phyloP scores from a whole-genome alignment of 2,329 filamentous ascomycete species.

The Penicillium polonicum region DNA sequence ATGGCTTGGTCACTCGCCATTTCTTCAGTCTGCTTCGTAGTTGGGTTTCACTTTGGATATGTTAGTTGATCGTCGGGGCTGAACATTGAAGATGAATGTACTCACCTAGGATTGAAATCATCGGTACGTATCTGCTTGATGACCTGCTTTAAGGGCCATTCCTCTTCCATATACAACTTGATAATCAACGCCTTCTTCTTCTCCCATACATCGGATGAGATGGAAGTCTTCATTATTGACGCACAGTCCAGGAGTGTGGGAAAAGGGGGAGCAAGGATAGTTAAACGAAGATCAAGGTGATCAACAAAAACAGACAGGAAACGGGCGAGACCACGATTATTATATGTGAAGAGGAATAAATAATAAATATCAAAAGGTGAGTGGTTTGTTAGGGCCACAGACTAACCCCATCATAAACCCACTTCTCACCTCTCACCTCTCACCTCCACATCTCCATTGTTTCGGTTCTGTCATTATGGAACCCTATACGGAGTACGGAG shows the following conservation, averaged over 20 bases:
- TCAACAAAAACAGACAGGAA: constrained; percentile 10
- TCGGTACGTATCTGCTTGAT: constrained; percentile 46
- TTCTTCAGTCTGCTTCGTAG: constrained; percentile 46
- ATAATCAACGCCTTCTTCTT: constrained; percentile 44
- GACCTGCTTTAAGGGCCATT: constrained; percentile 48
- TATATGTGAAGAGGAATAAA: constrained; percentile 4
- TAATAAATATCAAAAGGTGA: not conserved
- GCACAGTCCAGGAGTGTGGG: constrained; percentile 1
- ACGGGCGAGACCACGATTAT: constrained; percentile 2
- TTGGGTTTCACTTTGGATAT: constrained; percentile 42
- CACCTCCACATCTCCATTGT: constrained; percentile 15
- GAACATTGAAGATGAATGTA: not conserved
- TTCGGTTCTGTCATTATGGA: not conserved
- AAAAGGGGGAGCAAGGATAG: constrained; percentile 1
- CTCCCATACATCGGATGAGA: constrained; percentile 46
- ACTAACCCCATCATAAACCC: not conserved
- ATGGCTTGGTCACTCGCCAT: constrained; percentile 48
- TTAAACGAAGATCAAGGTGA: constrained; percentile 9
- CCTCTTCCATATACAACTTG: constrained; percentile 44
- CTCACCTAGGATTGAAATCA: constrained; percentile 46
- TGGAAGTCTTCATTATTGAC: constrained; percentile 42
- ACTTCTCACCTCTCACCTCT: not conserved
- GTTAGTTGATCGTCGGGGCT: not conserved
- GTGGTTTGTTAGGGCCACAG: constrained; percentile 2
- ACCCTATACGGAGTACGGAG: no score